phyloP scores from a whole-genome alignment of 768 basidiomycete genomes.

The Asterophora parasitica region DNA sequence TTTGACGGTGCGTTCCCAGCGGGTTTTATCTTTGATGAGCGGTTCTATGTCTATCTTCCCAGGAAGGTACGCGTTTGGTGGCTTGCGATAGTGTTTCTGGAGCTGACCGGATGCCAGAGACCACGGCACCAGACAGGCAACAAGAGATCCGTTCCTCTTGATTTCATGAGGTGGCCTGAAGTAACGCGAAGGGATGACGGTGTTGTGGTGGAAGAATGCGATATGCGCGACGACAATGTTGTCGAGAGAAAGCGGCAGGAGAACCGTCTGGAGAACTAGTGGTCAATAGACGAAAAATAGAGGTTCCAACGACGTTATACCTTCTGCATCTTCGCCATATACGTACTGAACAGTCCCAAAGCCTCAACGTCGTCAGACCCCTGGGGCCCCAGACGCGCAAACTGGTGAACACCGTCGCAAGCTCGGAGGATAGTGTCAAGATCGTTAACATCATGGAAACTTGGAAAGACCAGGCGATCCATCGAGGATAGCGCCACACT shows the following conservation, averaged over 20 bases:
- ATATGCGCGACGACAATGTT: constrained; percentile 45
- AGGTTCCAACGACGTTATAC: constrained; percentile 29
- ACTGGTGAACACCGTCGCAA: constrained; percentile 47
- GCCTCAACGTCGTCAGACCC: constrained; percentile 33
- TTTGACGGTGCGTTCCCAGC: constrained; percentile 22
- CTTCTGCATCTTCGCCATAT: constrained; percentile 44
- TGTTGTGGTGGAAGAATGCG: constrained; percentile 46
- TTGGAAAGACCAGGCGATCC: constrained; percentile 39
- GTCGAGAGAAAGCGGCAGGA: constrained; percentile 45
- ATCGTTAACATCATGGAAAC: constrained; percentile 45
- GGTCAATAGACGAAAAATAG: constrained; percentile 1
- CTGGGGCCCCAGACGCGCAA: constrained; percentile 43
- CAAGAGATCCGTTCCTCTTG: constrained; percentile 24
- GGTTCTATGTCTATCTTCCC: constrained; percentile 18
- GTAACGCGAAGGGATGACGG: constrained; percentile 27
- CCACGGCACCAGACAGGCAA: constrained; percentile 49
- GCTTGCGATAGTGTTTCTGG: constrained; percentile 22
- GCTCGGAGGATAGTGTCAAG: constrained; percentile 42
- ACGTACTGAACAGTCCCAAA: constrained; percentile 36
- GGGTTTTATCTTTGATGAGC: constrained; percentile 12
- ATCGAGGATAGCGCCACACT: constrained; percentile 38
- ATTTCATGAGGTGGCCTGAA: constrained; percentile 40
- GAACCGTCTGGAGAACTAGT: constrained; percentile 36
- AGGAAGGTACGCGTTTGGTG: constrained; percentile 12
- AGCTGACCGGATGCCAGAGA: constrained; percentile 30